Conservation (phyloP, 768 basidiomycete genomes). For the Leccinum imitatum region DNA sequence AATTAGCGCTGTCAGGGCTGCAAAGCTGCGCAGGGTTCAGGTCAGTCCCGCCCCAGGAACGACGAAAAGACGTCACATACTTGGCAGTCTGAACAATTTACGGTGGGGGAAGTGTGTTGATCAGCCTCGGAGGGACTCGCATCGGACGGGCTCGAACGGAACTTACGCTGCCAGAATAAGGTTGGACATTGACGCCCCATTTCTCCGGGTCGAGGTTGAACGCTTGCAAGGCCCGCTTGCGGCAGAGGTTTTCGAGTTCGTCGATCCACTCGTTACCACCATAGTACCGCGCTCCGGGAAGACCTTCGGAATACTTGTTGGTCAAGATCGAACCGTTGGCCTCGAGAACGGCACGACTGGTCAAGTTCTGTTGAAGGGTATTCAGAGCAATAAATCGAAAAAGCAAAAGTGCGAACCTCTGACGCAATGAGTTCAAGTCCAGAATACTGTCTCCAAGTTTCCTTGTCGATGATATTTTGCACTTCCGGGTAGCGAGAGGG, state of each 20-base stretch:
- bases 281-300: slow-evolving; percentile 95
- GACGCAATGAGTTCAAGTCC: slow-evolving; percentile 99
- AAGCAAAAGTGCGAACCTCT: slow-evolving; percentile 58
- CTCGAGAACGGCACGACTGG: slow-evolving; percentile 93
- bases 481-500: slow-evolving; percentile 53
- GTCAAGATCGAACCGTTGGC: slow-evolving; percentile 98
- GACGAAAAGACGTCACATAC: slow-evolving; percentile 42
- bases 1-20: slow-evolving; percentile 91
- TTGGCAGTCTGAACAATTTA: slow-evolving; percentile 74
- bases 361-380: slow-evolving; percentile 71
- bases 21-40: slow-evolving; percentile 62
- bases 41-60: slow-evolving; percentile 14
- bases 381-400: slow-evolving; percentile 40
- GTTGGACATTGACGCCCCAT: slow-evolving; percentile 99
- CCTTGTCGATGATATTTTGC: slow-evolving; percentile 97
- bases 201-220: slow-evolving; percentile 90
- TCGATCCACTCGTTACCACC: slow-evolving; percentile 98
- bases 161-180: slow-evolving; percentile 90
- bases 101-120: neutral
- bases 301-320: slow-evolving; percentile 99
- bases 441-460: slow-evolving; percentile 97
- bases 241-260: slow-evolving; percentile 92
- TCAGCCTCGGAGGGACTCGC: slow-evolving; percentile 10
- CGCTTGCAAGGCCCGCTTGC: slow-evolving; percentile 91
- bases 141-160: slow-evolving; percentile 26